Evolutionary conservation across 225 moss, liverwort and hornwort species (phyloP).

Genomic region (Physcomitrium patens): DNA sequence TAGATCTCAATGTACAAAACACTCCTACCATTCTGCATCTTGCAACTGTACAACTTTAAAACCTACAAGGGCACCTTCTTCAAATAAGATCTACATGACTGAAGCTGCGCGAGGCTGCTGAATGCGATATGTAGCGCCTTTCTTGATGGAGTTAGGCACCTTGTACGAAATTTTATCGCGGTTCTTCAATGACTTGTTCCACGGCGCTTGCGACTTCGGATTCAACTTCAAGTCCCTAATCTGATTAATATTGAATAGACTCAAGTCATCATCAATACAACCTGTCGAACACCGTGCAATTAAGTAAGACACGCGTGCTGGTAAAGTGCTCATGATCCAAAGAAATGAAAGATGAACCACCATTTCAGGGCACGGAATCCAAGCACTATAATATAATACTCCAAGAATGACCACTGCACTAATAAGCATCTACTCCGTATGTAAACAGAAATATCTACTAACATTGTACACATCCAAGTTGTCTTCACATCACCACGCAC

Average conservation of each 20-base stretch:
- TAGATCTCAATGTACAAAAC: conserved; percentile 39
- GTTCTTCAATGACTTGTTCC: conserved; percentile 44
- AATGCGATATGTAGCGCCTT: conserved; percentile 47
- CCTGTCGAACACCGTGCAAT: too few species aligned
- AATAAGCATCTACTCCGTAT: too few species aligned
- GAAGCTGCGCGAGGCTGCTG: conserved; percentile 61
- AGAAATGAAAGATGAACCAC: too few species aligned
- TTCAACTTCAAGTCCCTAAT: background rate
- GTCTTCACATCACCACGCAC: too few species aligned
- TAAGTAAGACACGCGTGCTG: too few species aligned
- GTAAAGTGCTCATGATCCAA: too few species aligned
- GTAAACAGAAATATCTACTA: too few species aligned
- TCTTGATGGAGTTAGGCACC: conserved; percentile 43
- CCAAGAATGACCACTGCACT: too few species aligned
- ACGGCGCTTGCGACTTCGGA: conserved; percentile 12
- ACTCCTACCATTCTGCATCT: conserved; percentile 37
- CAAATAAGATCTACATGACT: conserved; percentile 24
- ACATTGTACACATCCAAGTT: too few species aligned
- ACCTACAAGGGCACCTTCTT: conserved; percentile 22
- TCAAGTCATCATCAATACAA: background rate
- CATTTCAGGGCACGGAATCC: too few species aligned
- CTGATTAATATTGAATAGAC: background rate
- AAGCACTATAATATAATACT: too few species aligned
- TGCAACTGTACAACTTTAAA: conserved; percentile 53
- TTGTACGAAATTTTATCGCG: conserved; percentile 51